Evolutionary conservation across 805 yeast species (phyloP), one percentile per base, ranked within the genome.

Genomic region (Myxozyma neotropica): DNA sequence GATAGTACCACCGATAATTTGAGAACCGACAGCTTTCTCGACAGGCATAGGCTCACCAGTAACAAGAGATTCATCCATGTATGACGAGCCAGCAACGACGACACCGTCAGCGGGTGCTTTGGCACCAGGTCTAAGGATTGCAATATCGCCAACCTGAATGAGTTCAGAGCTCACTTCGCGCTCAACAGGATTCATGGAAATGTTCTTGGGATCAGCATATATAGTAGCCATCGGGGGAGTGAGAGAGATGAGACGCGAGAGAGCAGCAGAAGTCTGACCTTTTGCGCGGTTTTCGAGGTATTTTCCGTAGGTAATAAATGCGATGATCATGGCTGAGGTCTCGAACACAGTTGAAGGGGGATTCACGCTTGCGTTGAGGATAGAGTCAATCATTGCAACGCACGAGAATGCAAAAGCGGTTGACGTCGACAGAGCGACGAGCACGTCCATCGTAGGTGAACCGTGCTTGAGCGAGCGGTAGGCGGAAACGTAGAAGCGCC

Each of bases 11-110:
- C 97, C 97, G 70, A 88, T 84, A 1, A 94, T 87, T 1, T 67
- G 62, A 36, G 86, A 86, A 1, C 89, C 91, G 1, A 67, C 67
- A 1, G 53, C 68, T 68, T 93, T 94, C 42, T 75, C 72, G 0
- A 92, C 85, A 1, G 96, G 92, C 40, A 82, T 70, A 0, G 96
- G 83, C 74, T 94, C 99, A 51, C 99, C 99, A 0, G 99, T 93
- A 57, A 94, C 77, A 24, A 92, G 75, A 1, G 97, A 86, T 73
- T 94, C 99, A 70, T 92, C 93, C 33, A 90, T 80, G 68, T 88
- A 96, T 0, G 96, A 82, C 57, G 81, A 81, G 6, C 99, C 99
- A 64, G 78, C 78, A 1, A 87, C 74, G 17, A 95, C 84, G 6
- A 79, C 71, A 49, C 98, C 99, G 77, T 94, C 99, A 0, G 96